These are phyloP conservation scores for Mucor racemosus DNA, from an alignment of 371 early-diverging fungal genomes.

Conservation along the genomic window DNA sequence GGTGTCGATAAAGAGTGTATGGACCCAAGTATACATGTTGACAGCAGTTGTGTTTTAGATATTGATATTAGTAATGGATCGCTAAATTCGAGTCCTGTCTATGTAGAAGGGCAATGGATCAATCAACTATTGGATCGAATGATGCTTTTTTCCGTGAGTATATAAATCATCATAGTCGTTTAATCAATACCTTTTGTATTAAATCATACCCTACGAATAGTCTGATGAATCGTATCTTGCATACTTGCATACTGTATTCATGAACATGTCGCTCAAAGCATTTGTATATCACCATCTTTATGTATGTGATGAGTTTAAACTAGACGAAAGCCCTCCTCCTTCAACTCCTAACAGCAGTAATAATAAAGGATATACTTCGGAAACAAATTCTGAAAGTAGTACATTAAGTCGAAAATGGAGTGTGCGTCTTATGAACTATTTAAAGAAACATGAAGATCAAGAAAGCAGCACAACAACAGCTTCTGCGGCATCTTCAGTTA, in stretches of 20 bases:
- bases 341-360: background rate
- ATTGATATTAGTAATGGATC: constrained; percentile 36
- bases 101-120: constrained; percentile 54
- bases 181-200: background rate
- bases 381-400: constrained; percentile 25
- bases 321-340: constrained; percentile 13
- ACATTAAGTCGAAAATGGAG: constrained; percentile 42
- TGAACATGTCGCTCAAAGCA: constrained; percentile 46
- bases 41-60: constrained; percentile 43
- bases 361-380: constrained; percentile 26
- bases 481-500: background rate
- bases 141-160: constrained; percentile 35
- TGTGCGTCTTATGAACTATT: constrained; percentile 45
- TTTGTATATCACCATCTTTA: constrained; percentile 47
- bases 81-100: constrained; percentile 46
- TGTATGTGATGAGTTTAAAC: constrained; percentile 19
- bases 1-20: constrained; percentile 37
- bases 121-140: constrained; percentile 38
- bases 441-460: constrained; percentile 43
- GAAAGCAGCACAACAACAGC: background rate
- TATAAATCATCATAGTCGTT: too few relatives aligned
- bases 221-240: constrained; percentile 42
- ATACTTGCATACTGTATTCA: constrained; percentile 45
- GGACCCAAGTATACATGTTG: constrained; percentile 40
- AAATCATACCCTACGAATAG: background rate